These are phyloP conservation scores for Dipteronia sinensis DNA, from an alignment of 345 rosid genomes.

Conservation along the genomic window DNA sequence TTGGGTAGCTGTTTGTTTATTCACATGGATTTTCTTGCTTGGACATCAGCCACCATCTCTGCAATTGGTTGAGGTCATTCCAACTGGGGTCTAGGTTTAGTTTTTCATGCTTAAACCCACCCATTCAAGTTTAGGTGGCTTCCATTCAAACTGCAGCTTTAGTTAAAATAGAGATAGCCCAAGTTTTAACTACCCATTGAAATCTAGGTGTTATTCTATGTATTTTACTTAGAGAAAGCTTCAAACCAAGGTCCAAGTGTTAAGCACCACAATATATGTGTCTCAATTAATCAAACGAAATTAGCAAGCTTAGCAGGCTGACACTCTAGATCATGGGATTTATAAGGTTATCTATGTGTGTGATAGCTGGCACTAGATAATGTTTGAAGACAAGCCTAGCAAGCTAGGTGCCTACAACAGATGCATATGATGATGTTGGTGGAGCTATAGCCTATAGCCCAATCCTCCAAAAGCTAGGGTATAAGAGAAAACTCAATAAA, in stretches of 20 bases:
- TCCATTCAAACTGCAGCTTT: neutral
- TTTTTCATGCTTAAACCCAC: neutral
- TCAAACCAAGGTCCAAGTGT: neutral
- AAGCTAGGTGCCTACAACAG: neutral
- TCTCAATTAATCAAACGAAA: too few species aligned
- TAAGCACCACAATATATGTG: neutral
- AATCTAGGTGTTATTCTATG: neutral
- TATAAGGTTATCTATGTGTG: neutral
- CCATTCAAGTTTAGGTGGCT: neutral
- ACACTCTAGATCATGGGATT: too few species aligned
- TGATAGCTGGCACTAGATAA: neutral
- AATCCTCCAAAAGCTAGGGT: neutral
- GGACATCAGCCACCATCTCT: neutral
- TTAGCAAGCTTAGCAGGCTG: too few species aligned
- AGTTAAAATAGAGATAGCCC: neutral
- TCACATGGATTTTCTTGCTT: neutral
- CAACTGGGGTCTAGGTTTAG: neutral
- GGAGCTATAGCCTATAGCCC: neutral
- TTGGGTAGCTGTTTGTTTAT: constrained; percentile 10
- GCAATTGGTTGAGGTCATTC: neutral
- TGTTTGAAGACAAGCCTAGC: neutral
- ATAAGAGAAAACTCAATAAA: neutral
- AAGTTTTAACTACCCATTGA: constrained; percentile 1
- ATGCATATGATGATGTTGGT: neutral
- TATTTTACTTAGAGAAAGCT: neutral